Evolutionary conservation across 1,284 basidiomycete species (phyloP).

Genomic region (Acaromyces ingoldii): DNA sequence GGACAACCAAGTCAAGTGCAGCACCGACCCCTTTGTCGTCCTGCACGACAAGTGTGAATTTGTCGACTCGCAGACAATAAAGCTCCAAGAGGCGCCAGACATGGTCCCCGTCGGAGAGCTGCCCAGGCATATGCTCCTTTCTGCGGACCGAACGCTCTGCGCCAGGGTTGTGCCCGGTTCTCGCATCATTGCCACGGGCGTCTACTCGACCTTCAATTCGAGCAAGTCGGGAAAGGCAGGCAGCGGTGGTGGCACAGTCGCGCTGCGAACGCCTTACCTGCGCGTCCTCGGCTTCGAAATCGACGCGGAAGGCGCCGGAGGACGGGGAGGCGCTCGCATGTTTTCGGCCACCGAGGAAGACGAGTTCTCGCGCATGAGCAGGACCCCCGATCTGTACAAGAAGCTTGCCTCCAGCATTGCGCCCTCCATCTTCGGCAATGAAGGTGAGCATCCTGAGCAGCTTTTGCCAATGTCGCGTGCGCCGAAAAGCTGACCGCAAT

Average conservation of each 20-base stretch:
- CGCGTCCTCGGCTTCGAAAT: constrained; percentile 88
- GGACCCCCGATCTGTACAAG: constrained; percentile 86
- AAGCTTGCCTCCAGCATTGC: constrained; percentile 89
- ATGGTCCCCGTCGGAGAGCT: constrained; percentile 99
- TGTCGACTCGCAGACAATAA: constrained; percentile 91
- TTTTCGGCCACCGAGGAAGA: constrained; percentile 97
- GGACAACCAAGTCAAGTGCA: constrained; percentile 74
- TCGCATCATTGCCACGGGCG: constrained; percentile 86
- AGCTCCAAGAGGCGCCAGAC: constrained; percentile 97
- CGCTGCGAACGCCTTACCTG: constrained; percentile 89
- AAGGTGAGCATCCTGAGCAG: constrained; percentile 59
- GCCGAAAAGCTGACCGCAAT: neutral
- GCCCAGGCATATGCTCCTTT: constrained; percentile 89
- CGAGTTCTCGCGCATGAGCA: constrained; percentile 83
- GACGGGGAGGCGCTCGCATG: constrained; percentile 61
- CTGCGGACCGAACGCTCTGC: constrained; percentile 62
- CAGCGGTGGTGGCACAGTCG: constrained; percentile 56
- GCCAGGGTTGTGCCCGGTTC: constrained; percentile 73
- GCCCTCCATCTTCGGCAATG: constrained; percentile 92
- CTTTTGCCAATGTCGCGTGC: neutral
- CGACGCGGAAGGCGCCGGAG: constrained; percentile 61
- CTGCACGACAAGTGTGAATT: constrained; percentile 91
- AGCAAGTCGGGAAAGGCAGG: constrained; percentile 61
- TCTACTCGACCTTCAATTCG: constrained; percentile 91
- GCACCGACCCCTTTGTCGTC: constrained; percentile 91